Conservation (phyloP, 75 land plant species). For the Adiantum capillusveneris region DNA sequence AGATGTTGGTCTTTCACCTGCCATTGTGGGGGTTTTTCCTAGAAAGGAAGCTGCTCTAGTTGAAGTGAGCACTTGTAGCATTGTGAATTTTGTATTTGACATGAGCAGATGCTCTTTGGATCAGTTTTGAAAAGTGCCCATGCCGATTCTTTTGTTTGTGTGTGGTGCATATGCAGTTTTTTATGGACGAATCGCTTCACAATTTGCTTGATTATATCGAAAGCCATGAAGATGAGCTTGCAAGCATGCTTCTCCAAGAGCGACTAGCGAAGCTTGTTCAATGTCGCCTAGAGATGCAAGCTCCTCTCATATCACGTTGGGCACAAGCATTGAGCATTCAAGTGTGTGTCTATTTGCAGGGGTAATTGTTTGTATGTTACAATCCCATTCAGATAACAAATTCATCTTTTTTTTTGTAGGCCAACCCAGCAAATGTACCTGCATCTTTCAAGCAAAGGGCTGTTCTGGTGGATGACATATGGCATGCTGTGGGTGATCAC, state of each 20-base stretch:
- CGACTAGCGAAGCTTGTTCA: slow-evolving; percentile 56
- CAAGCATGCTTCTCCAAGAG: slow-evolving; percentile 52
- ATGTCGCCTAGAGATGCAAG: slow-evolving; percentile 77
- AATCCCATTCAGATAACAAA: neutral
- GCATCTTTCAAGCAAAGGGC: slow-evolving; percentile 86
- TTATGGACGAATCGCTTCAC: slow-evolving; percentile 87
- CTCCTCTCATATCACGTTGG: slow-evolving; percentile 84
- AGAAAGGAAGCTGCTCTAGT: slow-evolving; percentile 89
- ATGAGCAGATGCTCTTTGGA: neutral
- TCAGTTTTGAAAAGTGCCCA: too few relatives aligned
- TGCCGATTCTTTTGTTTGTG: too few relatives aligned
- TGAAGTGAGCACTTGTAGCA: slow-evolving; percentile 43
- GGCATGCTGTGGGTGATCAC: slow-evolving; percentile 84
- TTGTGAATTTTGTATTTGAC: neutral
- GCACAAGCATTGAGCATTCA: slow-evolving; percentile 91
- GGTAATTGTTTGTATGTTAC: neutral
- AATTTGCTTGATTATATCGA: slow-evolving; percentile 58
- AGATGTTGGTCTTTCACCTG: slow-evolving; percentile 72
- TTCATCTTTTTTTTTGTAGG: slow-evolving; percentile 29
- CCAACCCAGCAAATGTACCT: slow-evolving; percentile 66
- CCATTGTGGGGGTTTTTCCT: slow-evolving; percentile 79
- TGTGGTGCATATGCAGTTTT: slow-evolving; percentile 60
- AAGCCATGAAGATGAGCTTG: slow-evolving; percentile 32
- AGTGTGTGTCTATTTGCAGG: slow-evolving; percentile 24
- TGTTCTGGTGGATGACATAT: slow-evolving; percentile 82